phyloP scores from a whole-genome alignment of 352 stramenopile species.

The Stramenopiles sp. region DNA sequence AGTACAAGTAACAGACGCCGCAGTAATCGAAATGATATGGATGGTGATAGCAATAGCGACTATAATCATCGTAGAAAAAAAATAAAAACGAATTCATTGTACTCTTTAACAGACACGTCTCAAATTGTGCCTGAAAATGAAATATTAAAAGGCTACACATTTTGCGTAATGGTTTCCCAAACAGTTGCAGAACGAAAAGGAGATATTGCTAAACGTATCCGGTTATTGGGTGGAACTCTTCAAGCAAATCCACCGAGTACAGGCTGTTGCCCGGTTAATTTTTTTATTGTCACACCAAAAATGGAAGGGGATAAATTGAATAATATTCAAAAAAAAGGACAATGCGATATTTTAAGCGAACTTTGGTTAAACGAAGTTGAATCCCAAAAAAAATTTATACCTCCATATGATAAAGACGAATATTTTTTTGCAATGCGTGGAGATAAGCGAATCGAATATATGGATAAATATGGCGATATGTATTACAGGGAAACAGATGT shows the following conservation, averaged over 20 bases:
- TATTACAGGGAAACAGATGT: background rate
- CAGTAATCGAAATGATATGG: background rate
- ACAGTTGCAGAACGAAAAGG: background rate
- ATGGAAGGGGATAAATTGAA: background rate
- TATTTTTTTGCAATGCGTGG: background rate
- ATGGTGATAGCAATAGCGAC: background rate
- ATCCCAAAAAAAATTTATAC: background rate
- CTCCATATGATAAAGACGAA: background rate
- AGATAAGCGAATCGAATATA: background rate
- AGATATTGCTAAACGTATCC: background rate
- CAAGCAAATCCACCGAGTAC: background rate
- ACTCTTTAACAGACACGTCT: too few relatives aligned
- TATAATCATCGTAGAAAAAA: background rate
- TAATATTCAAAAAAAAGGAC: background rate
- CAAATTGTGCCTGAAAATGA: background rate
- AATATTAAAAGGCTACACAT: background rate
- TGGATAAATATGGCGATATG: background rate
- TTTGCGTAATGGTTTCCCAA: background rate
- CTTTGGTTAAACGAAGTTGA: background rate
- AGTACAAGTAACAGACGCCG: background rate
- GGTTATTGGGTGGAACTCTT: background rate
- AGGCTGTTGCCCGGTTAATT: background rate
- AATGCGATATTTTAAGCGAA: background rate
- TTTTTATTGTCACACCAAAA: background rate
- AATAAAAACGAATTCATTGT: background rate